Base-by-base conservation (phyloP, 2,329 filamentous ascomycete species). In the Pyrenochaeta sp. region DNA sequence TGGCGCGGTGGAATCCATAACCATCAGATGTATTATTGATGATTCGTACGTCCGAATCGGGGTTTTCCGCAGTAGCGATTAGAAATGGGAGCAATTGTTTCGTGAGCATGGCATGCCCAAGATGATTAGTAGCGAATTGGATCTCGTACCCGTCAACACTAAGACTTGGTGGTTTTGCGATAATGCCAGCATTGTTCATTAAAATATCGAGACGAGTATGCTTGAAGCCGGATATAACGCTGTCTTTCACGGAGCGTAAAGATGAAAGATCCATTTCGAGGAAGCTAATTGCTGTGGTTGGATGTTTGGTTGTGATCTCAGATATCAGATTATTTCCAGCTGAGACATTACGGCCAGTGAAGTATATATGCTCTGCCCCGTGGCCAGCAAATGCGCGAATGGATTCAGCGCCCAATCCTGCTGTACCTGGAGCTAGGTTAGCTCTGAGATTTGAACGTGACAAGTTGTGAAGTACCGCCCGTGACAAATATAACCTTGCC, bases 101-200 rank as follows among this genome's bases (percentile, higher is more conserved):
- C 11, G 71, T 78, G 11, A 82, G 55, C 10, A 82, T 68, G 0
- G 78, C 76, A 58, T 80, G 80, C 4, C 76, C 80, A 33, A 82
- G 64, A 59, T 82, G 76, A 51, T 83, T 82, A 5, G 74, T 78
- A 11, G 76, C 80, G 48, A 82, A 78, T 49, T 81, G 78, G 21
- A 79, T 71, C 58, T 83, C 80, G 58, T 79, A 81, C 29, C 78
- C 79, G 27, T 82, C 78, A 20, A 65, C 59, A 10, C 78, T 80
- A 0, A 72, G 56, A 4, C 54, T 61, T 2, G 73, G 18, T 17
- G 66, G 60, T 18, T 57, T 47, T 2, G 61, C 62, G 50, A 73
- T 75, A 29, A 80, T 67, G 30, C 78, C 79, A 2, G 79, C 79
- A 54, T 80, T 80, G 58, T 69, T 64, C 41, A 80, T 67, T 2